Conservation (phyloP, 2,329 filamentous ascomycete genomes). For the Phoma sp. region DNA sequence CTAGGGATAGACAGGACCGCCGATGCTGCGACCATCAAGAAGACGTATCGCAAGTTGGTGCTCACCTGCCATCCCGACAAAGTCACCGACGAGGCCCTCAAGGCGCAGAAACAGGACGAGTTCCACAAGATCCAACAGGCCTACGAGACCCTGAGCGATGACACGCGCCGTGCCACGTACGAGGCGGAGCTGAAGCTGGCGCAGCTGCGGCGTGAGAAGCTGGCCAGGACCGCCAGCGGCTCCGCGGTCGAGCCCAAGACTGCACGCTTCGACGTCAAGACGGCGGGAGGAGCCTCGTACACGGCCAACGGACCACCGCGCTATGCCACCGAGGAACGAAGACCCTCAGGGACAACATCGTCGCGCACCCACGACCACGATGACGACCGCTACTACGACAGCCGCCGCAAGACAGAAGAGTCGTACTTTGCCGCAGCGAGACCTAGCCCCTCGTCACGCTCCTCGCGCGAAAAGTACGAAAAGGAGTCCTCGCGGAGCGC, state of each 20-base stretch:
- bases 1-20: constrained; percentile 78
- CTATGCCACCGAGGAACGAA: constrained; percentile 44
- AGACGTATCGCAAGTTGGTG: constrained; percentile 82
- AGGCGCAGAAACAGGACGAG: constrained; percentile 79
- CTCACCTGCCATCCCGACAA: constrained; percentile 93
- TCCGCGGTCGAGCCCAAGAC: constrained; percentile 38
- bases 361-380: constrained; percentile 25
- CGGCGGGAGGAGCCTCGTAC: constrained; percentile 34
- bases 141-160: constrained; percentile 87
- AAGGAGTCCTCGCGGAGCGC: constrained; percentile 35
- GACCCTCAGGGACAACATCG: constrained; percentile 19
- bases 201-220: constrained; percentile 65
- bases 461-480: constrained; percentile 31
- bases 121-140: constrained; percentile 93
- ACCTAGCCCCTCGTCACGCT: constrained; percentile 32
- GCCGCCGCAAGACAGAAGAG: constrained; percentile 49
- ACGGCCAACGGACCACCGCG: constrained; percentile 29
- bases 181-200: constrained; percentile 75
- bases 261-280: constrained; percentile 43
- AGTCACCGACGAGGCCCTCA: constrained; percentile 77
- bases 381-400: constrained; percentile 49
- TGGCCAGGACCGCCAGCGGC: constrained; percentile 47
- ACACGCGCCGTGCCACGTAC: constrained; percentile 73
- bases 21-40: constrained; percentile 73
- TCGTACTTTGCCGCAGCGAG: constrained; percentile 35